Base-by-base conservation (phyloP, 306 rosid genomes). In the Quercus agrifolia region DNA sequence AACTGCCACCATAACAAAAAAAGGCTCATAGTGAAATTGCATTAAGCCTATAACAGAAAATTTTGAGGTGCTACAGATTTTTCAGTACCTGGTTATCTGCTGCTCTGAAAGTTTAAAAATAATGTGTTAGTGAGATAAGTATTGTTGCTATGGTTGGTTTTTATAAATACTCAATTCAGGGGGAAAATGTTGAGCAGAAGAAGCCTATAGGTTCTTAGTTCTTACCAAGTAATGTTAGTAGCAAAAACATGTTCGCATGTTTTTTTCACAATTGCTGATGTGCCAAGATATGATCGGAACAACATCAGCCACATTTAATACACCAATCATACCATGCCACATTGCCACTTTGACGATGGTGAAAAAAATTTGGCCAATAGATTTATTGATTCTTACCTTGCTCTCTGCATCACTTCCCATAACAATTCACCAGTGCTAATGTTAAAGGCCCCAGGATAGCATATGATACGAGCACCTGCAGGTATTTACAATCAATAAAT, bases 21-120 rank as follows among this genome's bases (percentile, higher is more conserved):
- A 35, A 35, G 41, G 41, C 7, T 35, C 41, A 35, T 35, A 35
- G 8, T 2, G 1, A 35, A 33, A 35, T 35, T 35, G 8, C 41
- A 5, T 6, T 30, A 2, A 56, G 19, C 14, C 63, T 28, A n/a
- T 13, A 35, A 56, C 8, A 5, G 5, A 23, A 41, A 30, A 2
- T 63, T 28, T 5, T 14, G 11, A 63, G 19, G 17, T 14, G 41
- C 41, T 35, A 14, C 7, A 1, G 25, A 35, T 28, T 71, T 41
- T 52, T 71, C 14, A 59, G 52, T 59, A 77, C 87, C 87, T 80
- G 87, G 70, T 80, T 84, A 74, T 84, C 82, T 25, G 55, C 82
- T 31, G 87, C 85, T 74, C 87, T 84, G 87, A 33, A 33, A 13
- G 41, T 51, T 25, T 54, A n/a, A 27, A 64, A 74, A 62, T 25